Evolutionary conservation across 208 protist genomes (phyloP).

Genomic region (Leishmania gerbilli): DNA sequence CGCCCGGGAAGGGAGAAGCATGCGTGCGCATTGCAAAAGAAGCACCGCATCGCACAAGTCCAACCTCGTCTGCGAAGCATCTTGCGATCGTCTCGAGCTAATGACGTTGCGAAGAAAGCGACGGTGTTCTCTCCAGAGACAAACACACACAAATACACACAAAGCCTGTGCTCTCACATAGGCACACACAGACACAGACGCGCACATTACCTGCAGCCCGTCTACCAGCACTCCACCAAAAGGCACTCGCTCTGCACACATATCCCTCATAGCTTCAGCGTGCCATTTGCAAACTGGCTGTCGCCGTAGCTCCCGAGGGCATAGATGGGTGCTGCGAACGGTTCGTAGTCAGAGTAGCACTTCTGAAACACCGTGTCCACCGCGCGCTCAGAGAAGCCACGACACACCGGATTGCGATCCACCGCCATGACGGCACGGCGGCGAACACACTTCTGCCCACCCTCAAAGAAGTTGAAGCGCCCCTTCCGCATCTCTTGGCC

Average conservation of each 20-base stretch:
- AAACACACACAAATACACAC: background rate
- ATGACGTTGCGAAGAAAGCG: background rate
- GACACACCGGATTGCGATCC: slow-evolving; percentile 83
- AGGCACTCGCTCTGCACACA: no score
- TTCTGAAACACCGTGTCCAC: slow-evolving; percentile 74
- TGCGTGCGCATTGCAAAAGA: no score
- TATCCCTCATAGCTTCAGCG: slow-evolving; percentile 18
- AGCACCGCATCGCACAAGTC: background rate
- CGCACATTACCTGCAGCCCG: background rate
- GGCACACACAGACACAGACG: background rate
- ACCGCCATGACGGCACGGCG: slow-evolving; percentile 89
- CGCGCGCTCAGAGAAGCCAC: slow-evolving; percentile 78
- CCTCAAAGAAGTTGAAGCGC: slow-evolving; percentile 63
- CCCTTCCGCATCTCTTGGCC: slow-evolving; percentile 69
- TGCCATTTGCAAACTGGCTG: slow-evolving; percentile 44
- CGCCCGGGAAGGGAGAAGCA: background rate
- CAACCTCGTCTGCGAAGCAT: background rate
- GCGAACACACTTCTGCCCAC: slow-evolving; percentile 84
- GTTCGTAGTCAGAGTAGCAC: slow-evolving; percentile 92
- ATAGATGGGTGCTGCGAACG: slow-evolving; percentile 84
- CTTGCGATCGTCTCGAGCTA: background rate
- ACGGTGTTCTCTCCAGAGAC: background rate
- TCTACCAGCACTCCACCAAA: background rate
- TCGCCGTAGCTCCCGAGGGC: slow-evolving; percentile 84
- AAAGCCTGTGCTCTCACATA: background rate